A percentile compares a stretch with the other conserved stretches of the same genome.
Evolutionary conservation across 176 grass and related monocot species (phyloP).

Genomic region (barley (Hordeum vulgare)): MorexV3_pseudomolecules_assembly NC_058524.1:581449144-581449643

Average conservation of each 20-base stretch:
- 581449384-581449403: not conserved
- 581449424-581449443: not conserved
- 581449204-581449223: slow-evolving; percentile 79
- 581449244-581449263: slow-evolving; percentile 4
- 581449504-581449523: too few relatives aligned
- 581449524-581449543: too few relatives aligned
- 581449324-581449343: not conserved
- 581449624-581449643: too few relatives aligned
- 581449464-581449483: too few relatives aligned
- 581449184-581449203: slow-evolving; percentile 68
- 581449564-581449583: too few relatives aligned
- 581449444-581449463: not conserved
- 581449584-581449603: too few relatives aligned
- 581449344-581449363: not conserved
- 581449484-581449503: too few relatives aligned
- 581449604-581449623: too few relatives aligned
- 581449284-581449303: slow-evolving; percentile 14
- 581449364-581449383: not conserved
- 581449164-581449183: slow-evolving; percentile 78
- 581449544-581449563: too few relatives aligned
- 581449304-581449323: not conserved
- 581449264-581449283: not conserved
- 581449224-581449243: slow-evolving; percentile 5
- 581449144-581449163: slow-evolving; percentile 91
- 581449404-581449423: not conserved